Base-by-base conservation (phyloP, 768 basidiomycete species). In the Termitomyces sp. region DNA sequence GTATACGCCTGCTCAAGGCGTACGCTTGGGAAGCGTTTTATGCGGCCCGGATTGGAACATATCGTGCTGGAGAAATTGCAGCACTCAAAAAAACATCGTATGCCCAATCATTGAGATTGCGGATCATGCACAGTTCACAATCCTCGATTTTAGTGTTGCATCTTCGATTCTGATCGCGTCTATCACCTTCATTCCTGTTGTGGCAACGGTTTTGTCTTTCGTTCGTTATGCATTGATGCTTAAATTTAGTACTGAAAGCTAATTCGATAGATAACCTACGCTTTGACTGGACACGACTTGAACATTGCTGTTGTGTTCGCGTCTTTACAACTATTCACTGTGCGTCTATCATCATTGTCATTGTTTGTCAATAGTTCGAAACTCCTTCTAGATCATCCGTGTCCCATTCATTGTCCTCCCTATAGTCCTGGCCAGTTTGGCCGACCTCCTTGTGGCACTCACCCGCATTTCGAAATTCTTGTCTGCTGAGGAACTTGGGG, bases 1-100 rank as follows among this genome's bases (percentile, higher is more conserved):
- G 83, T 41, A 85, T 88, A 54, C 77, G 86, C 3, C 73, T 86
- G 5, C 76, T 88, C 62, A 88, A 88, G 67, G 70, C 78, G 28
- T 86, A 83, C 63, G 81, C 80, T 0, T 86, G 82, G 79, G 84
- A 84, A 63, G 54, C 58, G 12, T 81, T 81, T 57, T 84, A 81
- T 60, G 66, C 68, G 1, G 63, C 72, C 23, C 72, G 75, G 51
- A 76, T 81, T 27, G 70, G 70, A 28, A 64, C 63, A 1, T 63
- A 79, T 52, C 66, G 81, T 21, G 63, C 61, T 32, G 63, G 68
- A 40, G 79, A 80, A 58, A 71, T 79, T 35, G 59, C 62, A 5
- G 70, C 76, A 19, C 66, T 81, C 19, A 64, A 68, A 54, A 72
- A 65, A 60, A 62, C 68, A 21, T 73, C 73, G 76, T 79, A 49